A percentile compares a stretch with the other conserved stretches of the same genome.
phyloP scores from a whole-genome alignment of 2,329 filamentous ascomycete species.

The Fusarium scirpi region DNA sequence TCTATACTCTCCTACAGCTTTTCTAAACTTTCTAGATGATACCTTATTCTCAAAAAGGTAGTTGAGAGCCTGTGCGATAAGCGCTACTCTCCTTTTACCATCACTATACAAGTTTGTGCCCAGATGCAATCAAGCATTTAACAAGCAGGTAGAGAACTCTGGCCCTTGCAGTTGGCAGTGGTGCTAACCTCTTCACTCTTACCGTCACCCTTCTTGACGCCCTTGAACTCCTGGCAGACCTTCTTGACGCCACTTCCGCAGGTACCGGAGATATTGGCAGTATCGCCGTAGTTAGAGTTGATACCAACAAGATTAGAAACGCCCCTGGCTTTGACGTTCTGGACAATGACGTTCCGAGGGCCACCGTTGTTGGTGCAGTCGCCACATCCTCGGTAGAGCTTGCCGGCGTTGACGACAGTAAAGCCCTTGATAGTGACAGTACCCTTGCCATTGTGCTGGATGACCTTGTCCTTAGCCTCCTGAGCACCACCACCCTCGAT shows the following conservation, averaged over 20 bases:
- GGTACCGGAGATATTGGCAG: constrained; percentile 3
- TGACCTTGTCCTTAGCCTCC: constrained; percentile 16
- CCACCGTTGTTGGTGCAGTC: constrained; percentile 18
- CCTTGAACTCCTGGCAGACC: constrained; percentile 32
- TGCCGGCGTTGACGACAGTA: not conserved
- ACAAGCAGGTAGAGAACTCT: not conserved
- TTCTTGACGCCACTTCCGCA: constrained; percentile 22
- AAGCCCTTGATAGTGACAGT: not conserved
- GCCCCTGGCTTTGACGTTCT: constrained; percentile 7
- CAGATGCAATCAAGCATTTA: not conserved
- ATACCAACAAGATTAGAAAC: constrained; percentile 17
- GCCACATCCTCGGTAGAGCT: not conserved
- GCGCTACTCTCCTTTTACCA: too few relatives aligned
- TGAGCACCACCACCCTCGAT: constrained; percentile 24
- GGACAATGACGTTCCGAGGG: constrained; percentile 24
- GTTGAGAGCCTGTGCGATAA: too few relatives aligned
- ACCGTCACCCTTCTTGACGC: not conserved
- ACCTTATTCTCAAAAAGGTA: too few relatives aligned
- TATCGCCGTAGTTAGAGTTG: constrained; percentile 34
- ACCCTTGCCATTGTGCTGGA: not conserved
- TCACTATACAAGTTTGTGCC: not conserved
- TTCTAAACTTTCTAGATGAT: too few relatives aligned
- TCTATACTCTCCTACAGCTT: too few relatives aligned
- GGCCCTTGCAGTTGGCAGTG: not conserved
- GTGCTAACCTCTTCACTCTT: not conserved